Evolutionary conservation across 1,139 yeast genomes (phyloP).

Genomic region (Pichia sp.): DNA sequence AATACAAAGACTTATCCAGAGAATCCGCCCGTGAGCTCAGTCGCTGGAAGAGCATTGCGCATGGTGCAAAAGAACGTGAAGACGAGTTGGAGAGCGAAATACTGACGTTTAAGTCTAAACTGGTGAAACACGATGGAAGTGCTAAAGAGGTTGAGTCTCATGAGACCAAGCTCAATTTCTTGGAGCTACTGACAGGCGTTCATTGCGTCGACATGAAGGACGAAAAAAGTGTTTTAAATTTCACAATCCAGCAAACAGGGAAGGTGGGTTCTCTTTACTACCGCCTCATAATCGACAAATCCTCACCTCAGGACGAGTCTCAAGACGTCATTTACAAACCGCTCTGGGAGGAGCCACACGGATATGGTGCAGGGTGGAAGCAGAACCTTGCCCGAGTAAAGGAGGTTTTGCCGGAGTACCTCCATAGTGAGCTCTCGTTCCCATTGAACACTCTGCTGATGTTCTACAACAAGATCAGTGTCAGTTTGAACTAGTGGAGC

Average conservation of each 20-base stretch:
- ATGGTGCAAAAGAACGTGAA: conserved; percentile 12
- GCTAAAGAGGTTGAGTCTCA: not conserved
- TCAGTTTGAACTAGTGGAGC: conserved; percentile 36
- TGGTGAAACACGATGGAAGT: not conserved
- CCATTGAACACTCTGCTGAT: conserved; percentile 54
- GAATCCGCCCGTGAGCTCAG: not conserved
- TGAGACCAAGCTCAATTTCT: conserved; percentile 20
- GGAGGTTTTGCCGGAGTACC: conserved; percentile 53
- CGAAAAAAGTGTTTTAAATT: conserved; percentile 23
- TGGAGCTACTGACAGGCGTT: conserved; percentile 29
- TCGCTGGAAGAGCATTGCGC: not conserved
- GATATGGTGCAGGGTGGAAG: conserved; percentile 28
- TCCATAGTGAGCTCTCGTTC: conserved; percentile 59
- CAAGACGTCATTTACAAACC: conserved; percentile 23
- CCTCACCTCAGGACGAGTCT: conserved; percentile 19
- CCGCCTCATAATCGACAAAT: conserved; percentile 26
- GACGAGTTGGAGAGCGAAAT: conserved; percentile 17
- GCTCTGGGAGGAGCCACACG: conserved; percentile 21
- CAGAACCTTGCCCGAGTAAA: conserved; percentile 37
- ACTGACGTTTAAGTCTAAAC: conserved; percentile 5
- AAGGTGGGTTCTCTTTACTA: conserved; percentile 23
- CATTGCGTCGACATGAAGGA: conserved; percentile 28
- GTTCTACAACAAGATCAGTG: conserved; percentile 51
- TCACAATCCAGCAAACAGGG: conserved; percentile 29
- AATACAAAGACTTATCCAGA: not conserved